Evolutionary conservation across 768 basidiomycete genomes (phyloP).

Genomic region (Mycena capillaripes): DNA sequence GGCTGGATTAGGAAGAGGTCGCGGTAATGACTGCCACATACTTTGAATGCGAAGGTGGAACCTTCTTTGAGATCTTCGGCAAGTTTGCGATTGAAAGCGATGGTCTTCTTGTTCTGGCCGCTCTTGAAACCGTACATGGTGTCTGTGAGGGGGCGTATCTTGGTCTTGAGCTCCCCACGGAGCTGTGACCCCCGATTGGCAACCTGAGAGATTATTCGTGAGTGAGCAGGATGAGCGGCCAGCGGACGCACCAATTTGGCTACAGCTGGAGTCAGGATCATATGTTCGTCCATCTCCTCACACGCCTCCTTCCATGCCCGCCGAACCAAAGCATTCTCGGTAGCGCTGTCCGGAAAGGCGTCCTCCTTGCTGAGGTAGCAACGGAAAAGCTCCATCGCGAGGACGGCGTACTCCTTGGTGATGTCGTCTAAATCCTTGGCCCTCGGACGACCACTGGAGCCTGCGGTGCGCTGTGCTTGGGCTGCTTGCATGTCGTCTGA

Average conservation of each 20-base stretch:
- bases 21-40: not conserved
- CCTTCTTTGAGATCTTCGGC: slow-evolving; percentile 13
- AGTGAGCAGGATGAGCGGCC: not conserved
- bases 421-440: slow-evolving; percentile 31
- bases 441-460: slow-evolving; percentile 24
- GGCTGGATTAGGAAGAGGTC: not conserved
- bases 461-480: not conserved
- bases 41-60: not conserved
- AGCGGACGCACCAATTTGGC: slow-evolving; percentile 29
- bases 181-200: slow-evolving; percentile 35
- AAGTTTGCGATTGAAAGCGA: slow-evolving; percentile 4
- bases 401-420: slow-evolving; percentile 18
- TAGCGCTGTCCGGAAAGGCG: slow-evolving; percentile 20
- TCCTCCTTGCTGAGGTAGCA: not conserved
- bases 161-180: slow-evolving; percentile 42
- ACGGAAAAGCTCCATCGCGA: slow-evolving; percentile 24
- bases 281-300: not conserved
- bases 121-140: slow-evolving; percentile 31
- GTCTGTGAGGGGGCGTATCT: slow-evolving; percentile 33
- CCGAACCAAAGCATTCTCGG: not conserved
- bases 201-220: slow-evolving; percentile 16
- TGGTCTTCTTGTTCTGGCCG: slow-evolving; percentile 32
- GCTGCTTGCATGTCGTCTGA: not conserved
- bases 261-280: slow-evolving; percentile 8
- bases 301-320: slow-evolving; percentile 19